Base-by-base conservation (phyloP, 768 basidiomycete genomes). In the Termitomyces sp. region DNA sequence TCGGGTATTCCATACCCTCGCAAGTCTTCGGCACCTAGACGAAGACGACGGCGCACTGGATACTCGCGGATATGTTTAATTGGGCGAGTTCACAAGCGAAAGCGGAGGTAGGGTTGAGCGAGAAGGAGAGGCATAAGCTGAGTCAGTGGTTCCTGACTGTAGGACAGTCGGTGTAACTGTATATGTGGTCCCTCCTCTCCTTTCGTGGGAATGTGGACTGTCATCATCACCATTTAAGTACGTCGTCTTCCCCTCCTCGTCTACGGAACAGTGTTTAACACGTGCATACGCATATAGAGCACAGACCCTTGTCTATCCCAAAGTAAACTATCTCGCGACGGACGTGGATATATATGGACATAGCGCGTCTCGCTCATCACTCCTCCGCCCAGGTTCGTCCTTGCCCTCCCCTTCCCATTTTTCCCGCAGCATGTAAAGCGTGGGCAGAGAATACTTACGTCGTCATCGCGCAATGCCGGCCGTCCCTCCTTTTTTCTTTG, bases 151-250 rank as follows among this genome's bases (percentile, higher is more conserved):
- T 53, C 18, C 20, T 9, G 13, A 7, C 3, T 56, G 24, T 54
- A 80, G 79, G 49, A 74, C 69, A 7, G 57, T 83, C 16, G 82
- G 82, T 1, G 75, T 84, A 51, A 71, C 74, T 55, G n/a, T n/a
- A n/a, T n/a, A 73, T 77, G 69, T 85, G 83, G 82, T 75, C 76
- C 54, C 73, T 85, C n/a, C 73, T 85, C 4, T 84, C 83, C 70
- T 79, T 78, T 67, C 69, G 82, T 27, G 83, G 83, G 7, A 74
- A 64, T n/a, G 78, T 83, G n/a, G n/a, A n/a, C n/a, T n/a, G n/a
- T n/a, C n/a, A n/a, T n/a, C n/a, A n/a, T n/a, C 32, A 70, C 70
- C 50, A 78, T 83, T 62, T 76, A 69, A 9, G 80, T 82, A 34
- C 34, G 68, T 32, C 22, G 5, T 27, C n/a, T 7, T 5, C 32